Evolutionary conservation across 331 rosid genomes (phyloP), one percentile per base, ranked within the genome.

Genomic region (Quercus tomentella): DNA sequence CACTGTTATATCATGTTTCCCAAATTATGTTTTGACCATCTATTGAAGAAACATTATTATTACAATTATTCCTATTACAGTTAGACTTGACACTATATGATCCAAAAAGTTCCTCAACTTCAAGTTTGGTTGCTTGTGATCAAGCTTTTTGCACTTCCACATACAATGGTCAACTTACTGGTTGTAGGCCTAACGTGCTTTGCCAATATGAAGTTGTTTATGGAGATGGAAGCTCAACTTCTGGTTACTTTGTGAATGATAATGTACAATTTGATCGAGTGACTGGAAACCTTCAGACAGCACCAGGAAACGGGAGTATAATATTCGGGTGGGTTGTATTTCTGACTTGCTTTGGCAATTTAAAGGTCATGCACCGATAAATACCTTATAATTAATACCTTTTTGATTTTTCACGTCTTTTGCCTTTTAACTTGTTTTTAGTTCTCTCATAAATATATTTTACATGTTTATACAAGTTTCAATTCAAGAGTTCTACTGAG

Each of bases 191-290:
- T 49, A 81, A 79, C 4, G 63, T 78, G 86, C 76, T 83, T 51
- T 96, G 98, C 86, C 87, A 83, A 8, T 96, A 90, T 78, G 80
- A 76, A 74, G 82, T 96, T 68, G 81, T 82, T 14, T 96, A 96
- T 69, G 99, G 98, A 83, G 99, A 96, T 82, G 98, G 97, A 81
- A 89, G 97, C 83, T 14, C 85, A 35, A 90, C 97, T 68, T 1
- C 91, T 41, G 99, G 99, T 7, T 87, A 84, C 86, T 92, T 76
- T 78, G 90, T 96, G 79, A 84, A 86, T 83, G 99, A 96, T 88
- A 6, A 62, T 67, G 61, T 93, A 60, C 91, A 88, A 43, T 88
- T 88, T 25, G 62, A 90, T 49, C 75, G 37, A 84, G 87, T 84
- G 35, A 79, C 56, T 56, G 97, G 91, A 72, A 76, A 93, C 77